Conservation (phyloP, 2,329 filamentous ascomycete species). For the Stagonosporopsis cucurbitacearum region DNA sequence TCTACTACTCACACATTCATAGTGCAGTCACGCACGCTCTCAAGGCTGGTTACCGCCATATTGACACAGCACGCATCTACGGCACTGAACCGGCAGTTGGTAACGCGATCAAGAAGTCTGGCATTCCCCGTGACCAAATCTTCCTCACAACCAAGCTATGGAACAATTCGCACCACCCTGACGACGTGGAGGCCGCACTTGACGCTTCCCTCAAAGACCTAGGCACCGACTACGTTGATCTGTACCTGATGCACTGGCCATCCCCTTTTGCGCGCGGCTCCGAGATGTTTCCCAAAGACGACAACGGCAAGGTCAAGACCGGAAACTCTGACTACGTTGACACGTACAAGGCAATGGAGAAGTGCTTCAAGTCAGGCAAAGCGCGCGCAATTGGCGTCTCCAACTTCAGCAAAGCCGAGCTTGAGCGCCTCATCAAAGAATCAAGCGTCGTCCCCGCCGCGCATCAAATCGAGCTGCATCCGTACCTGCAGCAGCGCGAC, state of each 20-base stretch:
- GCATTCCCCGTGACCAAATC: slow-evolving; percentile 49
- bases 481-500: slow-evolving; percentile 36
- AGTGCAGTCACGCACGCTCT: slow-evolving; percentile 49
- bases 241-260: slow-evolving; percentile 82
- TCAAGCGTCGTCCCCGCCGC: slow-evolving; percentile 37
- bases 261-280: slow-evolving; percentile 77
- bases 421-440: slow-evolving; percentile 61
- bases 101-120: slow-evolving; percentile 40
- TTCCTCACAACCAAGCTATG: slow-evolving; percentile 77
- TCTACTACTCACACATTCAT: background rate
- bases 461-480: slow-evolving; percentile 44
- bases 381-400: slow-evolving; percentile 42
- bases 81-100: slow-evolving; percentile 35
- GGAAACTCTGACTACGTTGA: slow-evolving; percentile 38
- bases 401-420: slow-evolving; percentile 42
- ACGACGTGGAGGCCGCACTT: slow-evolving; percentile 72
- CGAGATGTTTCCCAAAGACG: slow-evolving; percentile 62
- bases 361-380: slow-evolving; percentile 43
- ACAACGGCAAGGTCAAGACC: slow-evolving; percentile 28
- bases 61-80: slow-evolving; percentile 40
- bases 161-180: slow-evolving; percentile 82
- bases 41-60: slow-evolving; percentile 40
- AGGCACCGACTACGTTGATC: slow-evolving; percentile 84
- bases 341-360: slow-evolving; percentile 52
- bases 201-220: slow-evolving; percentile 77